These are phyloP conservation scores for Naegleria gruberi DNA, from an alignment of 208 protist genomes.

Conservation along the genomic window DNA sequence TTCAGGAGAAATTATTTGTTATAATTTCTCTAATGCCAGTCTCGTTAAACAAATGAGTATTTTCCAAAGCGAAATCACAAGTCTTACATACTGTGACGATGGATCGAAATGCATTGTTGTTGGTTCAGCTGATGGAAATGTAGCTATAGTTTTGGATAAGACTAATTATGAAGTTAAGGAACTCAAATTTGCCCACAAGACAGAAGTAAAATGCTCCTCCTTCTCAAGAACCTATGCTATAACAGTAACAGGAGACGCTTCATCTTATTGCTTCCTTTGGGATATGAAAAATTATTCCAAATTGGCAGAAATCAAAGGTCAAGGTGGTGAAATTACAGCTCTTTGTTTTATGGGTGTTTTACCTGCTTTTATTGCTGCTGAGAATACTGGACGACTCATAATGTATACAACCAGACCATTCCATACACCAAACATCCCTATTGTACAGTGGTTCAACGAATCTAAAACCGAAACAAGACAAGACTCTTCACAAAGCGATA, in stretches of 20 bases:
- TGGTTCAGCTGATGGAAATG: background rate
- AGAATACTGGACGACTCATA: background rate
- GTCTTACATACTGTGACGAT: conserved; percentile 1
- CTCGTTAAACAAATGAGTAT: background rate
- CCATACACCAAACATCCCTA: background rate
- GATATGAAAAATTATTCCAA: background rate
- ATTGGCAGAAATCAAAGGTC: background rate
- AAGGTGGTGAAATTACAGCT: background rate
- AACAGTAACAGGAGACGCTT: background rate
- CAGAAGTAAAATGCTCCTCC: background rate
- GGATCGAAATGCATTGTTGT: background rate
- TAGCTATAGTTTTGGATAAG: background rate
- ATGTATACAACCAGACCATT: background rate
- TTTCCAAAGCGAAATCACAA: background rate
- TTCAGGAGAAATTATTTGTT: conserved; percentile 9
- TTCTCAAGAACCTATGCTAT: background rate
- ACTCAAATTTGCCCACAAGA: background rate
- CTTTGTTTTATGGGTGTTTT: background rate
- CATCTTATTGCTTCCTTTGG: background rate
- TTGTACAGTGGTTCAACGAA: background rate
- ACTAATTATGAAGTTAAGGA: background rate
- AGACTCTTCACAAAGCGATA: background rate
- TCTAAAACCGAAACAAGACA: background rate
- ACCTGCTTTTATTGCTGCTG: conserved; percentile 6
- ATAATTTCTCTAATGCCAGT: conserved; percentile 12